Evolutionary conservation across 495 filamentous ascomycete species (phyloP).

Genomic region (Opeltia flavorubescens): DNA sequence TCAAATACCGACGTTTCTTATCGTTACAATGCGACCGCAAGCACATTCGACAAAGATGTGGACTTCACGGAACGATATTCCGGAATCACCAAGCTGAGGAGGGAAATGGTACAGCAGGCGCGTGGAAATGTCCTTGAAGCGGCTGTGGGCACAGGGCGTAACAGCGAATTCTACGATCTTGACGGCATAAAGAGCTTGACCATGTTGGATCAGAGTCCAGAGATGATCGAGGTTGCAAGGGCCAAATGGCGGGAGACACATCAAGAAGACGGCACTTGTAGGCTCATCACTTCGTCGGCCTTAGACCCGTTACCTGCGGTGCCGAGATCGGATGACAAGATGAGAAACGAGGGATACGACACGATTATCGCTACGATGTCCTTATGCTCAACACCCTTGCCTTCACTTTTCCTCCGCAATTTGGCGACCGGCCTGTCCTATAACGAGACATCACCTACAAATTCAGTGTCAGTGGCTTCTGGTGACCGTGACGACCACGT

Average conservation of each 20-base stretch:
- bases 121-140: conserved; percentile 78
- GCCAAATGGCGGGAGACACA: conserved; percentile 41
- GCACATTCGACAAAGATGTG: conserved; percentile 48
- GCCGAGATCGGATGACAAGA: not conserved
- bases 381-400: conserved; percentile 71
- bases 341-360: conserved; percentile 41
- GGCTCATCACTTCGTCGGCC: conserved; percentile 28
- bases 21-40: conserved; percentile 42
- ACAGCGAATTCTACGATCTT: conserved; percentile 57
- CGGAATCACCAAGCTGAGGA: conserved; percentile 48
- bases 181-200: conserved; percentile 36
- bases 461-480: not conserved
- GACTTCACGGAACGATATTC: conserved; percentile 50
- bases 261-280: conserved; percentile 29
- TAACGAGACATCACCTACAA: conserved; percentile 31
- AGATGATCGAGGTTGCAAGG: conserved; percentile 49
- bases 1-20: conserved; percentile 32
- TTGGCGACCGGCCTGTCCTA: conserved; percentile 28
- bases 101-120: conserved; percentile 43
- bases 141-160: conserved; percentile 82
- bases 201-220: conserved; percentile 47
- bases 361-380: conserved; percentile 89
- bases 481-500: conserved; percentile 21
- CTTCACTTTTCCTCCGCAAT: conserved; percentile 44
- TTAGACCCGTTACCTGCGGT: conserved; percentile 17